Evolutionary conservation across 1,284 basidiomycete species (phyloP).

Genomic region (Marasmius tenuissimus): DNA sequence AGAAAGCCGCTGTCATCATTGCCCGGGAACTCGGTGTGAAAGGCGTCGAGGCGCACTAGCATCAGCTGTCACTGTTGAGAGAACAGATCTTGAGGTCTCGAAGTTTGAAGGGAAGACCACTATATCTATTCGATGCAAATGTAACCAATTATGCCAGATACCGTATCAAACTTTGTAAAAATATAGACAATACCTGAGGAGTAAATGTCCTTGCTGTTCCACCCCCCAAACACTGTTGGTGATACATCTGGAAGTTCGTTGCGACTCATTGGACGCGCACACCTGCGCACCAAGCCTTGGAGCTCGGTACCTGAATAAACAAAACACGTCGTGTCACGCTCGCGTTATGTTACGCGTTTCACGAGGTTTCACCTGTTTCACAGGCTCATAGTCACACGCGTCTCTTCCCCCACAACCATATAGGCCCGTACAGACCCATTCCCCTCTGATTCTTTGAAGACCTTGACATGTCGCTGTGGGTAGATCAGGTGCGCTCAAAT

Average conservation of each 20-base stretch:
- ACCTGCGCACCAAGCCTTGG: not conserved
- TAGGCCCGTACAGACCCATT: not conserved
- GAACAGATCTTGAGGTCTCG: not conserved
- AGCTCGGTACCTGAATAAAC: not conserved
- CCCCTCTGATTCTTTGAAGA: not conserved
- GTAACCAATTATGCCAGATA: no score
- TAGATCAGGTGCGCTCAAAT: constrained; percentile 63
- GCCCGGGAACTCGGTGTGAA: constrained; percentile 17
- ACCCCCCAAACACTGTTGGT: no score
- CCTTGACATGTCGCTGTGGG: constrained; percentile 80
- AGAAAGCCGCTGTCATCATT: constrained; percentile 19
- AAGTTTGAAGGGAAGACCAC: no score
- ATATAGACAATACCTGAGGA: no score
- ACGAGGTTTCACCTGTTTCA: no score
- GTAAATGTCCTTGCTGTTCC: no score
- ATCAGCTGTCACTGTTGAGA: not conserved
- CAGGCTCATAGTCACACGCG: constrained; percentile 5
- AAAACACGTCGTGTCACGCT: not conserved
- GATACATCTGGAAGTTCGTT: no score
- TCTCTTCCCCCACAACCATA: constrained; percentile 3
- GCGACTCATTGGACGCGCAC: no score
- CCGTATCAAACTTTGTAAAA: no score
- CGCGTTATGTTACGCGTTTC: not conserved
- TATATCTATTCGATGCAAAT: no score
- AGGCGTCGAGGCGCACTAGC: not conserved